Percentiles rank a stretch among this genome's conserved stretches.
phyloP scores from a whole-genome alignment of 306 rosid species.

The Quercus engelmannii region DNA sequence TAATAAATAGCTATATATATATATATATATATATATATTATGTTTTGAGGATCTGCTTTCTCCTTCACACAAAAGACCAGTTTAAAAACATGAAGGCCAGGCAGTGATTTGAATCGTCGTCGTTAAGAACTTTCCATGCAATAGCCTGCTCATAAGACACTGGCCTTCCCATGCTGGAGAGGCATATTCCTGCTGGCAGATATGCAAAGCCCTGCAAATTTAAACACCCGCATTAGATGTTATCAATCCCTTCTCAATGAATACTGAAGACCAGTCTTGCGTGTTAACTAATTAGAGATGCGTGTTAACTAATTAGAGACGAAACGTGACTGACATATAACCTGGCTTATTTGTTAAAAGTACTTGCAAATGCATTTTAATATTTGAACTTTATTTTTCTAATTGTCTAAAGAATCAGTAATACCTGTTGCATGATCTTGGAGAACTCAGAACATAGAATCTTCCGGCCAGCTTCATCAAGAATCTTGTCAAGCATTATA shows the following conservation, averaged over 20 bases:
- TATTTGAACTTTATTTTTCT: neutral
- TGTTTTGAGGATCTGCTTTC: neutral
- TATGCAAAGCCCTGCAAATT: constrained; percentile 68
- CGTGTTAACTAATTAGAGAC: no score
- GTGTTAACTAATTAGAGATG: no score
- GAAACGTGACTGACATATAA: no score
- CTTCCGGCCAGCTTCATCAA: constrained; percentile 84
- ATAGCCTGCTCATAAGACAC: constrained; percentile 85
- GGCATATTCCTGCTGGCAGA: constrained; percentile 80
- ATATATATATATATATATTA: neutral
- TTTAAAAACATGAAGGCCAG: constrained; percentile 87
- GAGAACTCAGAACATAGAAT: constrained; percentile 84
- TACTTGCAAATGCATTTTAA: neutral
- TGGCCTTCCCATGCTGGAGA: constrained; percentile 87
- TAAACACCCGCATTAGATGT: neutral
- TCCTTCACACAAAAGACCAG: constrained; percentile 83
- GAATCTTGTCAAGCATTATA: constrained; percentile 89
- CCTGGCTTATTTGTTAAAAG: neutral
- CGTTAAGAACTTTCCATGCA: constrained; percentile 91
- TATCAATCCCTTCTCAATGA: neutral
- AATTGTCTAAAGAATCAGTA: neutral
- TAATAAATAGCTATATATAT: neutral
- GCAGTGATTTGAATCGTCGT: constrained; percentile 91
- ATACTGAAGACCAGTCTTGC: neutral
- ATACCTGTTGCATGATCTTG: constrained; percentile 96